Evolutionary conservation across 2,329 filamentous ascomycete genomes (phyloP).

Genomic region (Cercospora beticola): DNA sequence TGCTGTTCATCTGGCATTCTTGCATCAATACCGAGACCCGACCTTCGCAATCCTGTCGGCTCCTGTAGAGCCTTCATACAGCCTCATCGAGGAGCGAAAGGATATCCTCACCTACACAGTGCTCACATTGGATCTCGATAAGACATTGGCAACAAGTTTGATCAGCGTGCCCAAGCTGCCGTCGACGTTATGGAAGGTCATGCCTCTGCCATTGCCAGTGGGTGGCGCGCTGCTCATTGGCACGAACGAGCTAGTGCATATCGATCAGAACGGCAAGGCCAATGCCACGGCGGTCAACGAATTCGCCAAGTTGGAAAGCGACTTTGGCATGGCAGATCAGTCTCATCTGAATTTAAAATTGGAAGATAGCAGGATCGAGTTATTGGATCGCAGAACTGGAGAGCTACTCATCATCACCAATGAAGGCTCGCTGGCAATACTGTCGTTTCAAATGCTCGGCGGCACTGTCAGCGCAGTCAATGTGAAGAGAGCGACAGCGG

Average conservation of each 20-base stretch:
- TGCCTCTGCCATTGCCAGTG: slow-evolving; percentile 80
- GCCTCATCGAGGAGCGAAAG: slow-evolving; percentile 71
- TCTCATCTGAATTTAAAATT: slow-evolving; percentile 75
- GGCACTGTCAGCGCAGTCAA: slow-evolving; percentile 84
- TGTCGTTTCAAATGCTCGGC: slow-evolving; percentile 85
- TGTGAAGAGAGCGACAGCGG: slow-evolving; percentile 63
- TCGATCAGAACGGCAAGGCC: slow-evolving; percentile 92
- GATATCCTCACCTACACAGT: slow-evolving; percentile 90
- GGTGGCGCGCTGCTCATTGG: slow-evolving; percentile 87
- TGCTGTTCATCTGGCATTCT: slow-evolving; percentile 86
- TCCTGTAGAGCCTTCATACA: slow-evolving; percentile 68
- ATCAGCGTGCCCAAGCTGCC: slow-evolving; percentile 82
- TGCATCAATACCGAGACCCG: slow-evolving; percentile 95
- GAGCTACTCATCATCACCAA: slow-evolving; percentile 82
- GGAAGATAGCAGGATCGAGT: slow-evolving; percentile 76
- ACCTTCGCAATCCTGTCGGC: slow-evolving; percentile 94
- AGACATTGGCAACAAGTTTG: slow-evolving; percentile 88
- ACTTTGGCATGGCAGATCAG: slow-evolving; percentile 84
- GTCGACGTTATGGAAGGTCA: slow-evolving; percentile 78
- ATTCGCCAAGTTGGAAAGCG: slow-evolving; percentile 78
- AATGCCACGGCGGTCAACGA: slow-evolving; percentile 91
- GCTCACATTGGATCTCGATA: slow-evolving; percentile 90
- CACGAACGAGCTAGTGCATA: slow-evolving; percentile 86
- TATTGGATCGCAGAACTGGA: slow-evolving; percentile 71
- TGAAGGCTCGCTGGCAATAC: slow-evolving; percentile 69